phyloP scores from a whole-genome alignment of 2,329 filamentous ascomycete species.

The Fusarium sp. region DNA sequence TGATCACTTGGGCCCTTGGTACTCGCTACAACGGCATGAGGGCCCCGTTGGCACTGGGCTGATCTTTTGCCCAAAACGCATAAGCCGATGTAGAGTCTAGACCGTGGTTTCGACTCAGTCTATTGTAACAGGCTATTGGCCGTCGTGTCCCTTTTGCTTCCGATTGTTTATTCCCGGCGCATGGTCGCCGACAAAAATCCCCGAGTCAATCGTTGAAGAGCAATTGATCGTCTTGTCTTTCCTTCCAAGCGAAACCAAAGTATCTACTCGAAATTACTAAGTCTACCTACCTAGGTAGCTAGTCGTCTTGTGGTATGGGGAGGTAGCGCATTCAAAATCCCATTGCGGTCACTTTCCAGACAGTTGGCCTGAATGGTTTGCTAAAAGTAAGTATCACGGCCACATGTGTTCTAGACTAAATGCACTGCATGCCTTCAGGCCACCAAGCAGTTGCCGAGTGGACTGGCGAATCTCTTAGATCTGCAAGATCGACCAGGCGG shows the following conservation, averaged over 20 bases:
- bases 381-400: background rate
- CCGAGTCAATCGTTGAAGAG: constrained; percentile 8
- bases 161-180: constrained; percentile 34
- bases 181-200: constrained; percentile 23
- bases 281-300: too few species aligned
- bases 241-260: background rate
- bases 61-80: constrained; percentile 34
- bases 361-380: background rate
- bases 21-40: constrained; percentile 21
- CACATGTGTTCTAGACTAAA: background rate
- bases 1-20: constrained; percentile 1
- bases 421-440: background rate
- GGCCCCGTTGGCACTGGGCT: constrained; percentile 19
- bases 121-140: constrained; percentile 6
- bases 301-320: background rate
- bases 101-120: constrained; percentile 31
- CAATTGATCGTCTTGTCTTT: background rate
- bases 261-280: background rate
- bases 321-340: background rate
- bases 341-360: background rate
- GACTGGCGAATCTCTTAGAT: background rate
- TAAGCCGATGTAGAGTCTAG: constrained; percentile 30
- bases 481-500: too few species aligned
- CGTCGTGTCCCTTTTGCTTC: constrained; percentile 8
- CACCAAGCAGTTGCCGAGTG: background rate